Evolutionary conservation across 805 yeast species (phyloP).

Genomic region (Saturnispora sanitii): DNA sequence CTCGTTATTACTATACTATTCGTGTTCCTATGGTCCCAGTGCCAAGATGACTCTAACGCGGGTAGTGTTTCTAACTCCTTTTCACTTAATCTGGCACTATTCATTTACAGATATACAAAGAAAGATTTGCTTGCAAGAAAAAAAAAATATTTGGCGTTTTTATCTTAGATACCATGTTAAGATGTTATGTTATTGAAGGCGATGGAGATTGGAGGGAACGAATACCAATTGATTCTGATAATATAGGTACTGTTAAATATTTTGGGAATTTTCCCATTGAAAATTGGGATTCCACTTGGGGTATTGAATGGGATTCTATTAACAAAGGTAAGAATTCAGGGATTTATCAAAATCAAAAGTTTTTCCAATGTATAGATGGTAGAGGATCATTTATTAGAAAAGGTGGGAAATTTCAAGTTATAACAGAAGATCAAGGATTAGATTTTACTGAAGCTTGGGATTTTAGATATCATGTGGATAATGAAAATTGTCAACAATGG

Average conservation of each 20-base stretch:
- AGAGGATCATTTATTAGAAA: slow-evolving; percentile 59
- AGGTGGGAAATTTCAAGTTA: slow-evolving; percentile 20
- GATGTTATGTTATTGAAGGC: slow-evolving; percentile 1
- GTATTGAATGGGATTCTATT: slow-evolving; percentile 7
- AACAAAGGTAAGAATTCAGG: slow-evolving; percentile 65
- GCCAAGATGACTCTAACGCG: slow-evolving; percentile 68
- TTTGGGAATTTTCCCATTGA: background rate
- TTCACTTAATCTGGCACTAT: slow-evolving; percentile 1
- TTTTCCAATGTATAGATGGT: slow-evolving; percentile 38
- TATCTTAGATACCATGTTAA: too few species aligned
- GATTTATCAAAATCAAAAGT: slow-evolving; percentile 36
- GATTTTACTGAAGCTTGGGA: slow-evolving; percentile 40
- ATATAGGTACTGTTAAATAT: slow-evolving; percentile 1
- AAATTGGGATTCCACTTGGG: background rate
- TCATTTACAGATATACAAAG: background rate
- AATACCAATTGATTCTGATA: background rate
- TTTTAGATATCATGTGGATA: slow-evolving; percentile 4
- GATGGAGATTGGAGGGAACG: background rate
- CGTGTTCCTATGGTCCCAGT: slow-evolving; percentile 67
- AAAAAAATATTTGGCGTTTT: background rate
- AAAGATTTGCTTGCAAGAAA: background rate
- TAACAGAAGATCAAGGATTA: slow-evolving; percentile 19
- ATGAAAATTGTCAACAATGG: slow-evolving; percentile 12
- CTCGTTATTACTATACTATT: slow-evolving; percentile 74
- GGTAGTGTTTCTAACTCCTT: slow-evolving; percentile 6